phyloP scores from a whole-genome alignment of 2,329 filamentous ascomycete genomes.

The Monosporascus sp. region DNA sequence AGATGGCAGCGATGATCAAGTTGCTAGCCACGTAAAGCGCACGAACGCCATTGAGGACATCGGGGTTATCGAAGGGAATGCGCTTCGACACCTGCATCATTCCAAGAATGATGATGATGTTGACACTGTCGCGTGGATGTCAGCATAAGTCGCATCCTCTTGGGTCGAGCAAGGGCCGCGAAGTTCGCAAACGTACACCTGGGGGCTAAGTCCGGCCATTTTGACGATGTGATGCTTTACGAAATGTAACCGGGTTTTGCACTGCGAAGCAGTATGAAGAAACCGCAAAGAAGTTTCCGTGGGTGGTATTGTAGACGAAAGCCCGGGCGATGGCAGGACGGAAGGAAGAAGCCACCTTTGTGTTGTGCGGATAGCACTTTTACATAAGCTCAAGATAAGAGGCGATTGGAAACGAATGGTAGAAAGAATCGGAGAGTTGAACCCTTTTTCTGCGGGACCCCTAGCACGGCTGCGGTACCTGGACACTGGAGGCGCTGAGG shows the following conservation, averaged over 20 bases:
- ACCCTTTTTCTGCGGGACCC: background rate
- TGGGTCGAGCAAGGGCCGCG: background rate
- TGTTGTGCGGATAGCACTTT: background rate
- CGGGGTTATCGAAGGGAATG: slow-evolving; percentile 84
- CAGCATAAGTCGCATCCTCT: slow-evolving; percentile 11
- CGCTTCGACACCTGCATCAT: slow-evolving; percentile 99
- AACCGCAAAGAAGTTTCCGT: too few relatives aligned
- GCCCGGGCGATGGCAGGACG: slow-evolving; percentile 4
- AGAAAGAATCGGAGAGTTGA: background rate
- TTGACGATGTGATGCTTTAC: slow-evolving; percentile 27
- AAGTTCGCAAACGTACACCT: slow-evolving; percentile 48
- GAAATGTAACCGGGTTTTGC: too few relatives aligned
- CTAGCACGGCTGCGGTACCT: background rate
- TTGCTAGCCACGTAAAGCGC: slow-evolving; percentile 57
- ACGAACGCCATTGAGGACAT: slow-evolving; percentile 51
- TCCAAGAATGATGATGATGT: slow-evolving; percentile 88
- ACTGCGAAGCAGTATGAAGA: background rate
- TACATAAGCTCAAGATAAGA: background rate
- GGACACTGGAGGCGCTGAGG: background rate
- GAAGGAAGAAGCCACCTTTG: slow-evolving; percentile 10
- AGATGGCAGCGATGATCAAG: slow-evolving; percentile 76
- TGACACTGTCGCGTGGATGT: slow-evolving; percentile 56
- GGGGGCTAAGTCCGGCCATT: slow-evolving; percentile 58
- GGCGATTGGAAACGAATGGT: background rate
- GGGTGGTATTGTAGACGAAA: background rate